A percentile compares a stretch with the other conserved stretches of the same genome.
Evolutionary conservation across 352 stramenopile genomes (phyloP).

Genomic region (Discostella stelligera): DNA sequence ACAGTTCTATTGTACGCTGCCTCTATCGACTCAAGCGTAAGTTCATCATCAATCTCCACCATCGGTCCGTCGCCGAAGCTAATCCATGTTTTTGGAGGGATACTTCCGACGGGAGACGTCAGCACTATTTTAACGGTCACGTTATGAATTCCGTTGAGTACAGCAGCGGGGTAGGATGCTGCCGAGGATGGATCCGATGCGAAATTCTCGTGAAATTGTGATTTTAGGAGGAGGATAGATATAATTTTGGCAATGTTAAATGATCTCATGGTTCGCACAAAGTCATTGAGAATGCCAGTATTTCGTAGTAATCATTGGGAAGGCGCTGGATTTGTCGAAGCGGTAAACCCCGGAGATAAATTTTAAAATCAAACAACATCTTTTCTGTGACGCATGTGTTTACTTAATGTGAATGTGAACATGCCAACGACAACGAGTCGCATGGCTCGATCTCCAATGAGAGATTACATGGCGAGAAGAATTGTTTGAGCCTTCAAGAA

Average conservation of each 20-base stretch:
- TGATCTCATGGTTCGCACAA: background rate
- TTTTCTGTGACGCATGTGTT: too few species aligned
- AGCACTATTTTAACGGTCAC: constrained; percentile 27
- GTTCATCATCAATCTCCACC: constrained; percentile 35
- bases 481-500: too few species aligned
- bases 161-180: constrained; percentile 20
- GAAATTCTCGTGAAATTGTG: background rate
- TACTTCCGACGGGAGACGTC: constrained; percentile 15
- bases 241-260: background rate
- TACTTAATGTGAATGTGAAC: too few species aligned
- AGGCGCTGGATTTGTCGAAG: too few species aligned
- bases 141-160: constrained; percentile 28
- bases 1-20: constrained; percentile 37
- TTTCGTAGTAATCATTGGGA: too few species aligned
- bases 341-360: too few species aligned
- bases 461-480: too few species aligned
- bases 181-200: constrained; percentile 1
- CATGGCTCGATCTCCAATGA: too few species aligned
- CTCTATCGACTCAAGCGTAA: constrained; percentile 35
- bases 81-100: constrained; percentile 40
- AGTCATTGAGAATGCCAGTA: background rate
- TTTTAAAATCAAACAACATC: too few species aligned
- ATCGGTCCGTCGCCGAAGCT: constrained; percentile 41
- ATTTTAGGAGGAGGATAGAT: constrained; percentile 2
- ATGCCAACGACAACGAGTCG: too few species aligned